These are phyloP conservation scores for Cairneyella variabilis DNA, from an alignment of 495 filamentous ascomycete genomes.

Conservation along the genomic window DNA sequence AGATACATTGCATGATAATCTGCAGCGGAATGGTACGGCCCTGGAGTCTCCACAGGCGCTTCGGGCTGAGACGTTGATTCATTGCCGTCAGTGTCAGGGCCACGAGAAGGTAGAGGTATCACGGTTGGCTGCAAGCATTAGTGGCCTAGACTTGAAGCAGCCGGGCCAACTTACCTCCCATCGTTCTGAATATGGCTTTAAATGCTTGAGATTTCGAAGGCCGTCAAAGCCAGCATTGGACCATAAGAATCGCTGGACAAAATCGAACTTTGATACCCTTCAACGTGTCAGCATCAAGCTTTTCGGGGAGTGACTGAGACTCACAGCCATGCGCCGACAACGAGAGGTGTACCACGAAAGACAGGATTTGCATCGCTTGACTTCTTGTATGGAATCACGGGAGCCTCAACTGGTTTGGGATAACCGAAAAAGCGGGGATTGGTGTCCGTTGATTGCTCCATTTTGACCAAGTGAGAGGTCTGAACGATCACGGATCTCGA, in stretches of 20 bases:
- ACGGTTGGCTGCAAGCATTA: conserved; percentile 59
- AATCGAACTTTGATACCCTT: conserved; percentile 52
- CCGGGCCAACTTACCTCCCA: conserved; percentile 47
- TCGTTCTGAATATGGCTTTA: conserved; percentile 58
- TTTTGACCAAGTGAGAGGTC: too few relatives aligned
- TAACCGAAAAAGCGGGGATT: conserved; percentile 18
- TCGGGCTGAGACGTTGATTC: conserved; percentile 29
- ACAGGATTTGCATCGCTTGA: conserved; percentile 23
- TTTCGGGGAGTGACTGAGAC: neutral
- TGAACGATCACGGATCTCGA: too few relatives aligned
- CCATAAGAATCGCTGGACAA: conserved; percentile 63
- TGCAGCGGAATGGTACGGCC: conserved; percentile 61
- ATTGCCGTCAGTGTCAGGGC: conserved; percentile 32
- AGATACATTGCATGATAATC: conserved; percentile 75
- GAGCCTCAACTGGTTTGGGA: conserved; percentile 17
- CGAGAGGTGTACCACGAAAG: conserved; percentile 10
- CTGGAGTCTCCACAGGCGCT: conserved; percentile 36
- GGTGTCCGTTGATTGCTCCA: neutral
- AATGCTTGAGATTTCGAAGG: conserved; percentile 52
- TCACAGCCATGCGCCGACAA: conserved; percentile 22
- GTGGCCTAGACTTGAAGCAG: neutral
- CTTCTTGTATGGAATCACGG: conserved; percentile 20
- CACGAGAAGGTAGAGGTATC: conserved; percentile 51
- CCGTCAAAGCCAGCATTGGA: conserved; percentile 67
- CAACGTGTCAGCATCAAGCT: neutral